A percentile compares a stretch with the other conserved stretches of the same genome.
These are phyloP conservation scores for Pterocarpus santalinus DNA, from an alignment of 306 rosid species.

Conservation along the genomic window DNA sequence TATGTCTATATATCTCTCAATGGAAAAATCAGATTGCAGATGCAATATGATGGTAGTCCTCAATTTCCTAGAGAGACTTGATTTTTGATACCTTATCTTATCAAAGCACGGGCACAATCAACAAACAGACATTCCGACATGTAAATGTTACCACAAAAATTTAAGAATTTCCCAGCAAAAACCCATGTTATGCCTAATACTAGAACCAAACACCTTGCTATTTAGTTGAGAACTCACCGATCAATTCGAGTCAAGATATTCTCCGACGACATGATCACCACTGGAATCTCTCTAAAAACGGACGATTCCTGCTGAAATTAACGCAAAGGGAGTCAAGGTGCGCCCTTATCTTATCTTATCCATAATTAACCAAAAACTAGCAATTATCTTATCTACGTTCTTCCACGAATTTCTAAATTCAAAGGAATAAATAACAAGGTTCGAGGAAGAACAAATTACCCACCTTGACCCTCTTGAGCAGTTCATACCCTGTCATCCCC, in stretches of 20 bases:
- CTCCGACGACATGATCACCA: slow-evolving; percentile 96
- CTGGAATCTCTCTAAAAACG: slow-evolving; percentile 85
- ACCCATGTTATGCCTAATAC: not conserved
- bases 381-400: not conserved
- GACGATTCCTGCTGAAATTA: slow-evolving; percentile 85
- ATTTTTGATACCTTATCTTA: not conserved
- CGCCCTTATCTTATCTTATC: not conserved
- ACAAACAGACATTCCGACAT: slow-evolving; percentile 7
- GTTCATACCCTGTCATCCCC: slow-evolving; percentile 96
- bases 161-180: not conserved
- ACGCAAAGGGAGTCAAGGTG: slow-evolving; percentile 23
- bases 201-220: not conserved
- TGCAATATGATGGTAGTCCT: not conserved
- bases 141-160: not conserved
- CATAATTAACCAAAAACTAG: not conserved
- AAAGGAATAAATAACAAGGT: not conserved
- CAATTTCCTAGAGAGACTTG: not conserved
- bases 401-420: not conserved
- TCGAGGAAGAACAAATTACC: not conserved
- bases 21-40: not conserved
- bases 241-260: slow-evolving; percentile 88
- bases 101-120: slow-evolving; percentile 8
- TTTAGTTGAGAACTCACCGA: slow-evolving; percentile 60
- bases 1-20: not conserved
- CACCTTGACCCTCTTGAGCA: slow-evolving; percentile 95